These are phyloP conservation scores for Scedosporium dehoogii DNA, from an alignment of 2,329 filamentous ascomycete species.

Conservation along the genomic window DNA sequence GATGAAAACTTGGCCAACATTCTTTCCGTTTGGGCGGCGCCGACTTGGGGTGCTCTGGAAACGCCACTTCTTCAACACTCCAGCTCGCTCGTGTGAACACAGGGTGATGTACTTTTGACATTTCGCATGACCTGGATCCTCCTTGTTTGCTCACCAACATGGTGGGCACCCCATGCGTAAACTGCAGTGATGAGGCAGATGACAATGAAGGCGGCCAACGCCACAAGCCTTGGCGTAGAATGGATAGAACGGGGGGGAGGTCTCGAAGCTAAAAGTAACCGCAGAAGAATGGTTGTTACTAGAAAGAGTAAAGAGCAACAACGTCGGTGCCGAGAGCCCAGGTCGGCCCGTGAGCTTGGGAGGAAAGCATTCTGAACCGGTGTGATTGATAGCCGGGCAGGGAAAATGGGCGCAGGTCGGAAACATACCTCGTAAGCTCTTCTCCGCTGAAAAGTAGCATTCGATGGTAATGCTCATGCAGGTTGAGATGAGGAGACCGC, in stretches of 20 bases:
- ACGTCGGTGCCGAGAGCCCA: neutral
- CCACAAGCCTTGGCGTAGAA: neutral
- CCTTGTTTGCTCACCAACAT: neutral
- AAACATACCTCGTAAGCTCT: neutral
- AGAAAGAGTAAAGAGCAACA: neutral
- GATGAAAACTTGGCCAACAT: neutral
- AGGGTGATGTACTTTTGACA: neutral
- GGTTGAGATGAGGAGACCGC: neutral
- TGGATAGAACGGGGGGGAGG: neutral
- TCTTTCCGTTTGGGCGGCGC: neutral
- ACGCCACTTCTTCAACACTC: neutral
- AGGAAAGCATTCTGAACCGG: neutral
- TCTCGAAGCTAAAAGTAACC: neutral
- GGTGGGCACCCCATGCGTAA: neutral
- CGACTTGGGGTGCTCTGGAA: neutral
- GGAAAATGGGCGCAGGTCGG: neutral
- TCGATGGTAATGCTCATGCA: neutral
- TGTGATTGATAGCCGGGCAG: neutral
- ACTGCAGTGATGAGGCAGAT: neutral
- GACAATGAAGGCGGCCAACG: neutral
- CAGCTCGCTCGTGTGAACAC: neutral
- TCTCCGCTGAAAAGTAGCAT: neutral
- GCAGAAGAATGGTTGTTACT: neutral
- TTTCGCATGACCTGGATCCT: neutral
- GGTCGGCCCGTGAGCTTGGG: neutral